Conservation (phyloP, 805 yeast species). For the Barnettozyma vustinii region DNA sequence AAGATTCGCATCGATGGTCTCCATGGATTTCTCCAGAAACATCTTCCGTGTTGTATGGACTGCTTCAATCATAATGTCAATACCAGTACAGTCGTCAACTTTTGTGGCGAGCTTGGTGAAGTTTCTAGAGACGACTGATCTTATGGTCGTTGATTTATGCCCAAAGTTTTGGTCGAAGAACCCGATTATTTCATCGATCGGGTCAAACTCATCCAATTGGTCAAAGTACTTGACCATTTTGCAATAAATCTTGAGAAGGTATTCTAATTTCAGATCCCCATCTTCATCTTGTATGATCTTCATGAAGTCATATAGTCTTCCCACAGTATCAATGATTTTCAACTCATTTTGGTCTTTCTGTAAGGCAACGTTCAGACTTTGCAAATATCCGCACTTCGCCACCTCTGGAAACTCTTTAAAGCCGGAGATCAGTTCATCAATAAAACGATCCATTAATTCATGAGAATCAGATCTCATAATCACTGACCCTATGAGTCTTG, state of each 20-base stretch:
- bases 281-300: neutral
- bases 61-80: slow-evolving; percentile 34
- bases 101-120: slow-evolving; percentile 42
- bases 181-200: slow-evolving; percentile 44
- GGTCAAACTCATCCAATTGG: slow-evolving; percentile 12
- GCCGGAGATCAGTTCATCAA: slow-evolving; percentile 10
- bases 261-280: slow-evolving; percentile 10
- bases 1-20: slow-evolving; percentile 27
- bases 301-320: slow-evolving; percentile 1
- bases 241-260: slow-evolving; percentile 21
- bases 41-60: slow-evolving; percentile 20
- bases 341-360: slow-evolving; percentile 18
- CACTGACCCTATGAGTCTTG: slow-evolving; percentile 27
- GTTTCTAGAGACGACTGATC: slow-evolving; percentile 66
- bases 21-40: slow-evolving; percentile 26
- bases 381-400: slow-evolving; percentile 13
- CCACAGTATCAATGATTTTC: neutral
- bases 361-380: slow-evolving; percentile 17
- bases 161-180: slow-evolving; percentile 40
- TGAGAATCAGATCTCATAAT: slow-evolving; percentile 24
- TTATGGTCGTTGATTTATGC: slow-evolving; percentile 46
- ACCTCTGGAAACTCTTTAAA: slow-evolving; percentile 12
- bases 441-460: slow-evolving; percentile 8
- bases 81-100: slow-evolving; percentile 32
- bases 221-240: slow-evolving; percentile 18